Evolutionary conservation across 768 basidiomycete genomes (phyloP), one percentile per base, ranked within the genome.

Genomic region (Cyclocybe aegerita): DNA sequence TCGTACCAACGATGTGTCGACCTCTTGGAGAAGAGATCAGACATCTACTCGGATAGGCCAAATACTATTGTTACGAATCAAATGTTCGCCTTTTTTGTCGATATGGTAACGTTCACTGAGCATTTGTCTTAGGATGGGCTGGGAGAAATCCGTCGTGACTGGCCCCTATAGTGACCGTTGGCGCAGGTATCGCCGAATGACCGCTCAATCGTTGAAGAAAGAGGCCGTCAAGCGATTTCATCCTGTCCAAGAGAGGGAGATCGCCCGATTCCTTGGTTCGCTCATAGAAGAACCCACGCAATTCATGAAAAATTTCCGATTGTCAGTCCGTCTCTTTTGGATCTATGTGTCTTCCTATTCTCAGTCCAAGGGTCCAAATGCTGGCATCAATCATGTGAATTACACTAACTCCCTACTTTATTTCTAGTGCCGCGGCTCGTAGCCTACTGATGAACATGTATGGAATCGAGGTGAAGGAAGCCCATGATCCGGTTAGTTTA

Each of bases 41-140:
- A 62, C 4, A 62, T 63, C 1, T 65, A 69, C 43, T 69, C 65
- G 3, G 63, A 65, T 42, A 51, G 63, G 16, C 63, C 58, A 7
- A 14, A 55, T 2, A 52, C 53, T 17, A 47, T 56, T 14, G 50
- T 62, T 40, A 57, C 55, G 16, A 57, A 60, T 33, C 51, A 54
- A 29, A 31, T 60, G 59, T 56, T 12, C 16, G 50, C 43, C 12
- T 39, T 38, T 7, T 14, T n/a, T 23, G 39, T 15, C 38, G 32
- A 7, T 7, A 5, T 1, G 29, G 11, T 10, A 1, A 17, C 15
- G 23, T 5, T 39, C n/a, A 7, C 4, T 29, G 14, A 9, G 12
- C 11, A 14, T 32, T 12, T 14, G 42, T 12, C 34, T 9, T 40
- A 66, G 65, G 15, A 65, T 64, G 65, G 59, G 57, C 6, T 63